Base-by-base conservation (phyloP, 257 asterid species). In the Gentiana macrophylla region DNA sequence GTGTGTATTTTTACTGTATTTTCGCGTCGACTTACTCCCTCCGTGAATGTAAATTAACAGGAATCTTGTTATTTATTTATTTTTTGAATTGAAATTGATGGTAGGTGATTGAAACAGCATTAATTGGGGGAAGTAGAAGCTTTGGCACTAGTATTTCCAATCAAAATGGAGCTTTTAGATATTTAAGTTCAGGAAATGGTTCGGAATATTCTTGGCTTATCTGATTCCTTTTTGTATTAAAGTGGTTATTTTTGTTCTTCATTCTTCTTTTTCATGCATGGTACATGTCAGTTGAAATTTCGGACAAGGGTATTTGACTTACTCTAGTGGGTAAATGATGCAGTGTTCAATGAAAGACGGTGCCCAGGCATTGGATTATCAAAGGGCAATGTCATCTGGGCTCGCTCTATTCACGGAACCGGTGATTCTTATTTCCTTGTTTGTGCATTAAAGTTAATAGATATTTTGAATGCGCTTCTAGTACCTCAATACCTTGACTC, bases 341-440 rank as follows among this genome's bases (percentile, higher is more conserved):
- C 76, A 83, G 94, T 46, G 46, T 64, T 69, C 48, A 60, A 62
- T 51, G 83, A 68, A 57, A 80, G 59, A 32, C 67, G 61, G 52
- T 67, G 72, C 79, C 69, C 70, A 78, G 72, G 67, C 67, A 52
- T 62, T 1, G 83, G 78, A 51, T 47, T 64, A 15, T 61, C 72
- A 49, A 62, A 50, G 58, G 68, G 55, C 33, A 72, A 62, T 53
- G 61, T 78, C 32, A 84, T 82, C 13, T 67, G 70, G 5, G 55
- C 72, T 8, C 76, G 95, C 60, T 73, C 78, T 32, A 78, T 89
- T 75, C 97, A 89, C 62, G 65, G 73, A 54, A 89, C 97, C 37
- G 87, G 97, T 86, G 80, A 66, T 52, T 56, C 8, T 55, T 15
- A 37, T 13, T 41, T 41, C 3, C 2, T 24, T 43, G 35, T 7